Conservation (phyloP, 1,284 basidiomycete species). For the Malassezia restricta region DNA sequence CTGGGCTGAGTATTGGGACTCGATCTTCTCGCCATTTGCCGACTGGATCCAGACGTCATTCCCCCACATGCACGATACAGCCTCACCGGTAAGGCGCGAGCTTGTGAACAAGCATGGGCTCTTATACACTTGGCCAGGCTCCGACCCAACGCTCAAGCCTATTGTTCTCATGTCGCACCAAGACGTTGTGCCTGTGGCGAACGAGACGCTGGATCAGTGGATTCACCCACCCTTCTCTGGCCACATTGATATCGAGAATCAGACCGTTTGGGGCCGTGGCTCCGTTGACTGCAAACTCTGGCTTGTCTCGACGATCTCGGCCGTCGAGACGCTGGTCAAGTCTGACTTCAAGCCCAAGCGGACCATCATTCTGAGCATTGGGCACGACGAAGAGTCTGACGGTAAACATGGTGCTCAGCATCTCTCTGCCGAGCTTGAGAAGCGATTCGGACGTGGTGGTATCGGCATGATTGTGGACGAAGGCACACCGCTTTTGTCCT, state of each 20-base stretch:
- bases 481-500: constrained; percentile 23
- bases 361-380: constrained; percentile 55
- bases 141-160: constrained; percentile 54
- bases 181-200: constrained; percentile 52
- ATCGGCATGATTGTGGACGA: constrained; percentile 39
- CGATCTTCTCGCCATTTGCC: constrained; percentile 25
- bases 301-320: constrained; percentile 48
- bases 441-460: constrained; percentile 25
- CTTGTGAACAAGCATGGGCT: constrained; percentile 57
- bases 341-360: constrained; percentile 47
- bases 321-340: constrained; percentile 50
- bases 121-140: constrained; percentile 57
- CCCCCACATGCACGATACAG: constrained; percentile 23
- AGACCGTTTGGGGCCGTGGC: constrained; percentile 50
- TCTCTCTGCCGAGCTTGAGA: constrained; percentile 20
- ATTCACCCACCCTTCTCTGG: constrained; percentile 51
- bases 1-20: constrained; percentile 19
- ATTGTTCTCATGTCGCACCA: constrained; percentile 53
- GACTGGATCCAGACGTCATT: constrained; percentile 23
- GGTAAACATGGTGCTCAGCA: constrained; percentile 35
- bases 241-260: constrained; percentile 46
- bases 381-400: constrained; percentile 58
- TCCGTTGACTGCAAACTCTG: constrained; percentile 47
- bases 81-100: constrained; percentile 19
- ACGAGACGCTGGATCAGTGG: constrained; percentile 50